Percentiles rank a stretch among this genome's conserved stretches.
phyloP scores from a whole-genome alignment of 2,329 filamentous ascomycete species.

The Zymoseptoria crescenta region DNA sequence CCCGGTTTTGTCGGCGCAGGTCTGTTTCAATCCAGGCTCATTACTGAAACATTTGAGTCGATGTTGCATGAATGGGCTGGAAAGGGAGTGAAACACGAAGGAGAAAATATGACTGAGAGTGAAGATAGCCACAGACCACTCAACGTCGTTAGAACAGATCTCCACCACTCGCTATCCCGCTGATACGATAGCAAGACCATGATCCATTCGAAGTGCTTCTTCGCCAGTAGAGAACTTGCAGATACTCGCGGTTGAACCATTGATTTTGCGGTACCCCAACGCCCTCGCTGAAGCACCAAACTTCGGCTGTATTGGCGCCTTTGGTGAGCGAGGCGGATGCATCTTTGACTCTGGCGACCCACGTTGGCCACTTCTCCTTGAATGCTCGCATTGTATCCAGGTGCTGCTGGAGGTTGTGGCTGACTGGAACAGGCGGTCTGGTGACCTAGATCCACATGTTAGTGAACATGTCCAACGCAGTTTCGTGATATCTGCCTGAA shows the following conservation, averaged over 20 bases:
- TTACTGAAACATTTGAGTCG: not conserved
- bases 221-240: not conserved
- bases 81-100: not conserved
- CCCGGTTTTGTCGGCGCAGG: not conserved
- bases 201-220: not conserved
- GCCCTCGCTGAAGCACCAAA: not conserved
- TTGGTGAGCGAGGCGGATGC: not conserved
- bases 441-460: not conserved
- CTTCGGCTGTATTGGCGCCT: not conserved
- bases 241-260: not conserved
- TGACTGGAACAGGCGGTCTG: not conserved
- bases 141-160: not conserved
- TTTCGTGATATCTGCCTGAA: not conserved
- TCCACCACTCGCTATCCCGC: not conserved
- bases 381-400: not conserved
- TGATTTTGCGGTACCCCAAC: not conserved
- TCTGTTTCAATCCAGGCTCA: not conserved
- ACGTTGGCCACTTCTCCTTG: not conserved
- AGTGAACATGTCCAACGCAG: not conserved
- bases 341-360: not conserved
- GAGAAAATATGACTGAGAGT: no score
- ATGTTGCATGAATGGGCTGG: not conserved
- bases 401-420: not conserved
- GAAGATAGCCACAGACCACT: no score
- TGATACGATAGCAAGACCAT: not conserved